Evolutionary conservation across 805 yeast species (phyloP), one percentile per base, ranked within the genome.

Genomic region (Wickerhamomyces silvicola): DNA sequence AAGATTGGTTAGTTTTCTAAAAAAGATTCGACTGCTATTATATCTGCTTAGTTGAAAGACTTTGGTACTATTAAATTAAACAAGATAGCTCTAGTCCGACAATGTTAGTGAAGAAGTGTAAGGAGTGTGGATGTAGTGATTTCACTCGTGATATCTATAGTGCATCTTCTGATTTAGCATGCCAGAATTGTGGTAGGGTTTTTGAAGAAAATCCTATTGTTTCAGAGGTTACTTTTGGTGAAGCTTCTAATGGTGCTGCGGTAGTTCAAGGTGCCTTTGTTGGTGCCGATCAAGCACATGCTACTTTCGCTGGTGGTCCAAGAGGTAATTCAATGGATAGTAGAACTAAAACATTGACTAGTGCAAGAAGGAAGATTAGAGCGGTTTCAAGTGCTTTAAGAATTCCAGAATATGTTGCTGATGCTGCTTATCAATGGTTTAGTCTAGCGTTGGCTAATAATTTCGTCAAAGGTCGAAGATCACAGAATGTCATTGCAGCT

Each of bases 381-480:
- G 80, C 81, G 27, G 80, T 94, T 10, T 95, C 97, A 1, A 68
- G 70, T 26, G 84, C 86, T 3, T 64, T 92, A 36, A 64, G 64
- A 21, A 86, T 94, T 36, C 86, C 95, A 3, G 95, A 85, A 28
- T 81, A 76, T 54, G 78, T 90, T 10, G 72, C 87, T 2, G 95
- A 84, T 37, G 78, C 90, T 10, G 97, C 96, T 0, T 72, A 75
- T 45, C 84, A 82, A 37, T 86, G 95, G 90, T 94, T 85, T 58
- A 78, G 78, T 43, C 63, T 87, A 34, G 97, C 97, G 0, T 65
- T 94, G 18, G 72, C 86, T 2, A 72, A 81, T 42, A 88, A 87
- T 53, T 92, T 92, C 54, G 97, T 92, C 16, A 95, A 90, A 56
- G 99, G 99, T n/a, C 70, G 99, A 47, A 64, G 92, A 40, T 86